phyloP scores from a whole-genome alignment of 306 rosid species.

The Coriaria nepalensis region DNA sequence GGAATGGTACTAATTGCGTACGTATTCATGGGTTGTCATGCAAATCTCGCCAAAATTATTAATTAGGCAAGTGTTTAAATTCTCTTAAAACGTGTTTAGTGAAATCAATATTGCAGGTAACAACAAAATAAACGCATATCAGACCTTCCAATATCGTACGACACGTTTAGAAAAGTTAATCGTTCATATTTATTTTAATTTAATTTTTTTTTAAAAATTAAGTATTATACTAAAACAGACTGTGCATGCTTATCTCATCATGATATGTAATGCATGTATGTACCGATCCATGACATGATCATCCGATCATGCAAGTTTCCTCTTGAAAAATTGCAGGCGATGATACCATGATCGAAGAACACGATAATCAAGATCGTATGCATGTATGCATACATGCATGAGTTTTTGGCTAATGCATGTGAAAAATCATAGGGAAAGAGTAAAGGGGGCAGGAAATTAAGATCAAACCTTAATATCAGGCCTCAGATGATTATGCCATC shows the following conservation, averaged over 20 bases:
- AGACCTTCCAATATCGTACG: neutral
- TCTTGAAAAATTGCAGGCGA: neutral
- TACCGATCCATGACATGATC: neutral
- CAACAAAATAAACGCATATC: neutral
- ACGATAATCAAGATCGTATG: neutral
- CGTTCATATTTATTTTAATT: neutral
- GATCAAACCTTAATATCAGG: conserved; percentile 55
- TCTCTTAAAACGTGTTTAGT: neutral
- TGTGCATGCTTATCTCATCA: neutral
- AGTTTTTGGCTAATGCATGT: neutral
- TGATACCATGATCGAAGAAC: no score
- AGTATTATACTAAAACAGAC: conserved; percentile 16
- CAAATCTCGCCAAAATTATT: conserved; percentile 11
- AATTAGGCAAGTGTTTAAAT: conserved; percentile 1
- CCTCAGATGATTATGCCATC: conserved; percentile 71
- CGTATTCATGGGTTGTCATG: neutral
- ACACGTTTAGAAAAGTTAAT: conserved; percentile 2
- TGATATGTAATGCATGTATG: neutral
- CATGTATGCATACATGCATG: neutral
- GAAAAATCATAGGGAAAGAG: conserved; percentile 3
- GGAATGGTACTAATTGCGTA: neutral
- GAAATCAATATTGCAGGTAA: neutral
- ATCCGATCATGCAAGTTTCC: neutral
- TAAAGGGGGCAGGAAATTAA: neutral
- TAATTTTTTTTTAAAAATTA: no score